Percentiles rank a stretch among this genome's conserved stretches.
These are phyloP conservation scores for Oryza meridionalis DNA, from an alignment of 176 grass and related monocot genomes.

Conservation along the genomic window DNA sequence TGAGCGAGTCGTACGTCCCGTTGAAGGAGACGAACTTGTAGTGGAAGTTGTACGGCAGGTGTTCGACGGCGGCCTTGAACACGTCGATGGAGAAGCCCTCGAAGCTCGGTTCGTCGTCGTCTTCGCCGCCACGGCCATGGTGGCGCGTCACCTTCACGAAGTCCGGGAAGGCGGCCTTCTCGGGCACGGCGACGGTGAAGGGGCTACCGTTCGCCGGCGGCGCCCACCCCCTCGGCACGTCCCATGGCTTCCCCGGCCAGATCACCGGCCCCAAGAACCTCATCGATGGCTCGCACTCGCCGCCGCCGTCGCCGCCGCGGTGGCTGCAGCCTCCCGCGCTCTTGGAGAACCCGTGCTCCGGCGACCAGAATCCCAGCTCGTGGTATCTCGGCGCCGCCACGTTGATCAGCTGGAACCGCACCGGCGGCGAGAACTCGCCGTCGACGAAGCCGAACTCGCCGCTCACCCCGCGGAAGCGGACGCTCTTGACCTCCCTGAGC, in stretches of 20 bases:
- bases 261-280: background rate
- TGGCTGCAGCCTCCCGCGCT: background rate
- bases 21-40: background rate
- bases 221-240: constrained; percentile 5
- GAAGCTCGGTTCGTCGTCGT: background rate
- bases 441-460: background rate
- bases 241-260: constrained; percentile 2
- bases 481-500: background rate
- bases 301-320: background rate
- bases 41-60: background rate
- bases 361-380: constrained; percentile 7
- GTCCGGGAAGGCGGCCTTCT: constrained; percentile 7
- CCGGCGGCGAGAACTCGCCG: background rate
- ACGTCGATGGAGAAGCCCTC: constrained; percentile 7
- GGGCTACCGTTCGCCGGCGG: background rate
- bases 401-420: background rate
- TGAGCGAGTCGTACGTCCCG: background rate
- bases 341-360: background rate
- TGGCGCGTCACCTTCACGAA: background rate
- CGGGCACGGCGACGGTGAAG: background rate
- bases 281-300: background rate
- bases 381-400: background rate
- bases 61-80: background rate
- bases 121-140: background rate
- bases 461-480: background rate